phyloP scores from a whole-genome alignment of 352 stramenopile species.

The Pythium aristosporum region DNA sequence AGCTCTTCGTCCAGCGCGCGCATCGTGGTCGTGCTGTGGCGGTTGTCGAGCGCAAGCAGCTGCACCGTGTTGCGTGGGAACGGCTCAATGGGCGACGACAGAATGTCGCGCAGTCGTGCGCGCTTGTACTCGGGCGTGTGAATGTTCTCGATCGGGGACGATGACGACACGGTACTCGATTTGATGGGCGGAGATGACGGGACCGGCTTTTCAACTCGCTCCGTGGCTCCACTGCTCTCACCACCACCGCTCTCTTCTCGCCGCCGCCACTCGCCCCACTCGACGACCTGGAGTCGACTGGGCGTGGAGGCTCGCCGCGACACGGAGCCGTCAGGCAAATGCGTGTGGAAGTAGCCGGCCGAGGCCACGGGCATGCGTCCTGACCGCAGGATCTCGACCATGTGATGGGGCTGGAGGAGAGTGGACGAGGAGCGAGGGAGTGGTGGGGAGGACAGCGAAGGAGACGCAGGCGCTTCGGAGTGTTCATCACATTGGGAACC shows the following conservation, averaged over 20 bases:
- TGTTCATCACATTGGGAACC: not conserved
- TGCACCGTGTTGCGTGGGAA: conserved; percentile 41
- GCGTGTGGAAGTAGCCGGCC: conserved; percentile 47
- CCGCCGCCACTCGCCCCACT: conserved; percentile 33
- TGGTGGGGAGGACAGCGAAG: not conserved
- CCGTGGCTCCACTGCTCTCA: not conserved
- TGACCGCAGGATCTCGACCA: conserved; percentile 68
- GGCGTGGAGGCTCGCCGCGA: conserved; percentile 1
- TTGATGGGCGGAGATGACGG: not conserved
- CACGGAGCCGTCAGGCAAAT: conserved; percentile 31
- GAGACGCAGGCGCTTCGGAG: not conserved
- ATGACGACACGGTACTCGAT: not conserved
- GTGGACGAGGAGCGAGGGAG: conserved; percentile 15
- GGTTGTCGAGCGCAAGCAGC: conserved; percentile 39
- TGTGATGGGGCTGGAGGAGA: conserved; percentile 57
- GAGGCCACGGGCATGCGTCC: conserved; percentile 69
- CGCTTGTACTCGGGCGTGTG: conserved; percentile 60
- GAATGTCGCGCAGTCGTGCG: conserved; percentile 57
- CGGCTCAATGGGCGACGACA: conserved; percentile 59
- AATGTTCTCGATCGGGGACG: conserved; percentile 24
- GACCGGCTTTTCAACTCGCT: not conserved
- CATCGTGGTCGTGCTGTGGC: conserved; percentile 54
- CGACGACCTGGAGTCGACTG: conserved; percentile 22
- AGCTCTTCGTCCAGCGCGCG: conserved; percentile 43
- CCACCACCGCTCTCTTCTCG: not conserved